A percentile compares a stretch with the other conserved stretches of the same genome.
Evolutionary conservation across 2,329 filamentous ascomycete species (phyloP).

Genomic region (Geosmithia flava): DNA sequence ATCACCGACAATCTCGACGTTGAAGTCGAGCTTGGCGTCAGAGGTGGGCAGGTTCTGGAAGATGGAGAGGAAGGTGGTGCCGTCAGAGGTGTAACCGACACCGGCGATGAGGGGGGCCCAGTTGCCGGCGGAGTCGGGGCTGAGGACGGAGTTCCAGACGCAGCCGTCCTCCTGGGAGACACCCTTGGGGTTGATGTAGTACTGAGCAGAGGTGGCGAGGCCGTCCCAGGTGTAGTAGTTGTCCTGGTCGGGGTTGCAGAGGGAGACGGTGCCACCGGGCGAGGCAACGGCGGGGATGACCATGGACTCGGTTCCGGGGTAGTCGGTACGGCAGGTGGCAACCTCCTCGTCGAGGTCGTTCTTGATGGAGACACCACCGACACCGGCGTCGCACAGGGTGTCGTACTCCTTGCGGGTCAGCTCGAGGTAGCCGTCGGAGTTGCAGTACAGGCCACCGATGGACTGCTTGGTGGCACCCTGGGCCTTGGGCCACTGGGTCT

Average conservation of each 20-base stretch:
- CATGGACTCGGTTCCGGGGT: constrained; percentile 85
- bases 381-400: constrained; percentile 61
- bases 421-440: constrained; percentile 57
- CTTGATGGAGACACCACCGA: constrained; percentile 56
- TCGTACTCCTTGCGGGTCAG: constrained; percentile 49
- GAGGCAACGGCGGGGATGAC: constrained; percentile 59
- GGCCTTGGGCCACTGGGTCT: constrained; percentile 72
- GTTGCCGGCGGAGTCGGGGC: constrained; percentile 56
- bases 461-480: constrained; percentile 78
- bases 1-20: constrained; percentile 64
- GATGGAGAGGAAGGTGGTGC: constrained; percentile 68
- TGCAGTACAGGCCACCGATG: constrained; percentile 78
- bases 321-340: constrained; percentile 86
- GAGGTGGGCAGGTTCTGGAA: constrained; percentile 69
- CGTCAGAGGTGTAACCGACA: constrained; percentile 53
- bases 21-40: constrained; percentile 57
- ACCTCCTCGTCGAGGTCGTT: constrained; percentile 60
- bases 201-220: constrained; percentile 74
- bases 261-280: constrained; percentile 43
- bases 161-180: constrained; percentile 56
- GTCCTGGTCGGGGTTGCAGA: constrained; percentile 64
- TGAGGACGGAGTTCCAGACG: constrained; percentile 49
- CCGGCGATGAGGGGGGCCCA: constrained; percentile 81
- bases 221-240: constrained; percentile 71
- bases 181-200: constrained; percentile 87